Evolutionary conservation across 1,284 basidiomycete genomes (phyloP).

Genomic region (Melampsora americana): DNA sequence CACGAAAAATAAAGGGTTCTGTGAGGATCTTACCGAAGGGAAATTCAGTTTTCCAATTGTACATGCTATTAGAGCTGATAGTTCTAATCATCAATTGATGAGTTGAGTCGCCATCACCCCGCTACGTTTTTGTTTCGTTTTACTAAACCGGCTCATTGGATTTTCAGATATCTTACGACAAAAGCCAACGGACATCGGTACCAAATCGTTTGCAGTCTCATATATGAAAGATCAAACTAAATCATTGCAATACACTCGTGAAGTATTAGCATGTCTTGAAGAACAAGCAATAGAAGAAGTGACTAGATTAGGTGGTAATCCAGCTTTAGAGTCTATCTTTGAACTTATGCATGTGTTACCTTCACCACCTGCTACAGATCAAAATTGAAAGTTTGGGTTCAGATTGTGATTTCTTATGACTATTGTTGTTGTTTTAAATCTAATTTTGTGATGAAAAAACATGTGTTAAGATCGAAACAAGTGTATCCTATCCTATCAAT

Average conservation of each 20-base stretch:
- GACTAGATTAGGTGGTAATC: constrained; percentile 63
- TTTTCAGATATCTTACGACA: constrained; percentile 78
- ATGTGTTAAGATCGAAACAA: too few relatives aligned
- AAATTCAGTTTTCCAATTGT: constrained; percentile 95
- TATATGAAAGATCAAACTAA: constrained; percentile 70
- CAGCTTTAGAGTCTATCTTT: constrained; percentile 58
- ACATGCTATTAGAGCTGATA: constrained; percentile 75
- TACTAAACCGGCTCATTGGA: not conserved
- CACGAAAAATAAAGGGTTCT: constrained; percentile 84
- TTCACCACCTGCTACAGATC: constrained; percentile 11
- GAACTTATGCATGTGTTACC: constrained; percentile 52
- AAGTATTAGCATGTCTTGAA: constrained; percentile 63
- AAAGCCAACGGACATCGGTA: constrained; percentile 70
- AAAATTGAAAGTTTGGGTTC: too few relatives aligned
- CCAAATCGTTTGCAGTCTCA: constrained; percentile 73
- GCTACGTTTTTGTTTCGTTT: not conserved
- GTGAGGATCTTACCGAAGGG: constrained; percentile 90
- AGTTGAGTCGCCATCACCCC: constrained; percentile 60
- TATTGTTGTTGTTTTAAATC: too few relatives aligned
- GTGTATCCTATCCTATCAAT: too few relatives aligned
- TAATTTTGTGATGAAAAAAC: too few relatives aligned
- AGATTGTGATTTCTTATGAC: too few relatives aligned
- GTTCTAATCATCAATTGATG: constrained; percentile 69
- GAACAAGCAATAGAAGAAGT: constrained; percentile 62
- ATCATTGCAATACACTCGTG: constrained; percentile 71